Conservation (phyloP, 441 rosid species). For the Dalechampia spathulata region DNA sequence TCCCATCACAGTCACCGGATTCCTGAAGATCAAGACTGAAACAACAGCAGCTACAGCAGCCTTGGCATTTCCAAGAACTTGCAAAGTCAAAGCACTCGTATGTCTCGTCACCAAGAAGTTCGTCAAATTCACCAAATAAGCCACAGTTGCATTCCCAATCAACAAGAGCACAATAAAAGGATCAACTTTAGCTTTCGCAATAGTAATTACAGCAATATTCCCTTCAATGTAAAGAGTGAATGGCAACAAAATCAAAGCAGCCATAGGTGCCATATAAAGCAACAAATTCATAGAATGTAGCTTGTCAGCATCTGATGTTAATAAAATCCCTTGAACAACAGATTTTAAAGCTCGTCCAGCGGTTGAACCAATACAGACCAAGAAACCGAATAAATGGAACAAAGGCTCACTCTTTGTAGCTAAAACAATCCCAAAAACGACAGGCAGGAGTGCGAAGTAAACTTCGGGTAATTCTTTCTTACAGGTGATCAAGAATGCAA, state of each 20-base stretch:
- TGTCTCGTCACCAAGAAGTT: slow-evolving; percentile 98
- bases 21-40: slow-evolving; percentile 81
- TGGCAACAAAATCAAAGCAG: slow-evolving; percentile 77
- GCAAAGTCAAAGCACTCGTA: slow-evolving; percentile 92
- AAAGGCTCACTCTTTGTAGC: slow-evolving; percentile 88
- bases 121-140: slow-evolving; percentile 87
- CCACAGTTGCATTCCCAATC: slow-evolving; percentile 89
- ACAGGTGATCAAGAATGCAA: slow-evolving; percentile 78
- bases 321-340: slow-evolving; percentile 81
- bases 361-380: slow-evolving; percentile 85
- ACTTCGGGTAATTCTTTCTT: slow-evolving; percentile 81
- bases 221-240: slow-evolving; percentile 93
- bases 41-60: slow-evolving; percentile 95
- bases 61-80: slow-evolving; percentile 94
- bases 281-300: slow-evolving; percentile 94
- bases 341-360: slow-evolving; percentile 96
- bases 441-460: slow-evolving; percentile 76
- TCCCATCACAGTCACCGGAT: slow-evolving; percentile 94
- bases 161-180: slow-evolving; percentile 61
- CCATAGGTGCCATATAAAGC: slow-evolving; percentile 94
- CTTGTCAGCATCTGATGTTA: slow-evolving; percentile 88
- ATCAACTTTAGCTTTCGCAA: slow-evolving; percentile 73
- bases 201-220: slow-evolving; percentile 58
- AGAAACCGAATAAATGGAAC: slow-evolving; percentile 84
- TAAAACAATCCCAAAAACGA: slow-evolving; percentile 82